Evolutionary conservation across 2,329 filamentous ascomycete species (phyloP), one percentile per base, ranked within the genome.

Genomic region (Colletotrichum liaoningense): DNA sequence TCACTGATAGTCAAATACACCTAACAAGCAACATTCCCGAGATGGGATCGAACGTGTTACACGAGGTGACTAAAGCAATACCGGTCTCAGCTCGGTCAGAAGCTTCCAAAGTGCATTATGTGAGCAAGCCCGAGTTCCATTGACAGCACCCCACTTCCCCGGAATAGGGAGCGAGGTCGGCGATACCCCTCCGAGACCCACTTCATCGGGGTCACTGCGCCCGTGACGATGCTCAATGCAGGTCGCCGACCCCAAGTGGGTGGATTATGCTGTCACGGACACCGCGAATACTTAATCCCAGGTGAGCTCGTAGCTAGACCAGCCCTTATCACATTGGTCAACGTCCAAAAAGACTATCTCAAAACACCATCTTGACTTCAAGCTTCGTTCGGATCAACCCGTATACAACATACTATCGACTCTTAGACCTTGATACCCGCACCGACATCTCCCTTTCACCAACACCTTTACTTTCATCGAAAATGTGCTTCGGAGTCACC

Each of bases 401-500:
- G 6, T 24, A 46, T n/a, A 28, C 24, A 19, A 49, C 19, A 11
- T n/a, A 49, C 19, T 49, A 7, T 35, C 28, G 33, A 35, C 26
- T 22, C 11, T 14, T 30, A 24, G 30, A 30, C 33, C 33, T 6
- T 22, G 28, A 67, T 38, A 35, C 57, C n/a, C 49, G 33, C n/a
- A 22, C 11, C 60, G 30, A 28, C 30, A 16, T 22, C 14, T 55
- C 8, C 26, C 30, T 64, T 22, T 24, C 33, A 60, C 6, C n/a
- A 26, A 26, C 26, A 54, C 4, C n/a, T 19, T 59, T 30, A 24
- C 49, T 38, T 19, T 16, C 24, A 28, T 24, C 58, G 62, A 81
- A 49, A 24, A 86, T 86, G 85, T 86, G 85, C 63, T 82, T 83
- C 77, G 76, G 80, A 52, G 80, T 84, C 6, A 83, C 79, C 28